Evolutionary conservation across 768 basidiomycete species (phyloP), one percentile per base, ranked within the genome.

Genomic region (Hypholoma fasciculare): DNA sequence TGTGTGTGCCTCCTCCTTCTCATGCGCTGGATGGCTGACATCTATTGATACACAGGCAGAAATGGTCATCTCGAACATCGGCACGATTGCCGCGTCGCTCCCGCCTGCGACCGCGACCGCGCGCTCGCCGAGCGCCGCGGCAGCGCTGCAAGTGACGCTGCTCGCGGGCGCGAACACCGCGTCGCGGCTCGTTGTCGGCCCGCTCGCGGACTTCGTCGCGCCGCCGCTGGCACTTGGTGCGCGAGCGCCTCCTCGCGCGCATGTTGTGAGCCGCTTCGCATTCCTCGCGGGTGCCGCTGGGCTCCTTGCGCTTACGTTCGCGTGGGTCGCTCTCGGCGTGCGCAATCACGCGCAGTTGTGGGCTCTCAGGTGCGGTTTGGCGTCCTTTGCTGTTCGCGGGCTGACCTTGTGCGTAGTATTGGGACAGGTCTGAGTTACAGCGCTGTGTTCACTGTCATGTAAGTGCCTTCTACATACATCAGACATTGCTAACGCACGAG

Each of bases 41-140:
- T 42, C 27, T 49, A 44, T 20, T 58, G 50, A 42, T 44, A 40
- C 16, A 6, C 54, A 90, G 88, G 83, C 81, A 47, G 90, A 92
- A 69, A 92, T 91, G 90, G 78, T 94, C 19, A 85, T 93, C 17
- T 87, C 90, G 17, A 94, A 92, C 65, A 86, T 94, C 48, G 91
- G 90, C 38, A 85, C 88, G 1, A 88, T 93, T 51, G 80, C 88
- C 13, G 72, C 87, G 4, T 86, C 91, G 13, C 79, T 92, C 37
- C 82, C 85, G 8, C 65, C 72, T 14, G 52, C 9, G 61, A 60
- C 14, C 52, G 59, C 40, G 59, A 55, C 37, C 52, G 4, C 54
- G 64, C 20, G 56, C 30, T 67, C 72, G 14, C 62, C 73, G 16
- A 71, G 76, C 43, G 62, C 68, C n/a, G 70, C 73, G 34, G 80